Percentiles rank a stretch among this genome's conserved stretches.
Conservation (phyloP, 768 basidiomycete species). For the Termitomyces sp. region DNA sequence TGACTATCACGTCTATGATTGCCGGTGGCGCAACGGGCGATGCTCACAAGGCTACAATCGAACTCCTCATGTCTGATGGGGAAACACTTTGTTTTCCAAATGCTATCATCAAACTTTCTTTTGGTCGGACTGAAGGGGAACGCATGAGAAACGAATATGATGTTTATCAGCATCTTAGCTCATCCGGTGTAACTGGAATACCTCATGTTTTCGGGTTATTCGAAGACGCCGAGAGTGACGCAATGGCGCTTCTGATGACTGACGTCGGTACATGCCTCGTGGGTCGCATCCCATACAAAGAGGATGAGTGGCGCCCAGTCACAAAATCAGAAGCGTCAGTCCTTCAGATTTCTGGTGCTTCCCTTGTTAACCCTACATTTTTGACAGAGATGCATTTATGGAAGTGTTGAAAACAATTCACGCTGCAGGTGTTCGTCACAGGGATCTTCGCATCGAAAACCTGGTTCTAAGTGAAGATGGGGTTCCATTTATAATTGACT, state of each 20-base stretch:
- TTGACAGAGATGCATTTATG: conserved; percentile 1
- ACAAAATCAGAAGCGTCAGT: not conserved
- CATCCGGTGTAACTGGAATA: conserved; percentile 5
- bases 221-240: conserved; percentile 8
- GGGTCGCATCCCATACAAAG: not conserved
- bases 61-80: not conserved
- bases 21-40: not conserved
- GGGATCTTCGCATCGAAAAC: not conserved
- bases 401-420: conserved; percentile 16
- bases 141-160: conserved; percentile 11
- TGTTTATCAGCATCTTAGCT: conserved; percentile 10
- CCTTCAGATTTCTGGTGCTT: too few species aligned
- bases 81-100: not conserved
- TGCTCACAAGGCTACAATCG: not conserved
- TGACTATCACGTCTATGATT: not conserved
- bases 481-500: conserved; percentile 18
- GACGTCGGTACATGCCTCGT: conserved; percentile 2
- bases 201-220: conserved; percentile 12
- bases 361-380: not conserved
- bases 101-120: conserved; percentile 12
- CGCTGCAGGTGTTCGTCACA: conserved; percentile 16
- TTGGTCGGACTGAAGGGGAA: conserved; percentile 1
- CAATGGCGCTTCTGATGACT: conserved; percentile 13
- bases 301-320: not conserved
- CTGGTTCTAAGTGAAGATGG: conserved; percentile 5